Base-by-base conservation (phyloP, 768 basidiomycete species). In the Panus rudis region DNA sequence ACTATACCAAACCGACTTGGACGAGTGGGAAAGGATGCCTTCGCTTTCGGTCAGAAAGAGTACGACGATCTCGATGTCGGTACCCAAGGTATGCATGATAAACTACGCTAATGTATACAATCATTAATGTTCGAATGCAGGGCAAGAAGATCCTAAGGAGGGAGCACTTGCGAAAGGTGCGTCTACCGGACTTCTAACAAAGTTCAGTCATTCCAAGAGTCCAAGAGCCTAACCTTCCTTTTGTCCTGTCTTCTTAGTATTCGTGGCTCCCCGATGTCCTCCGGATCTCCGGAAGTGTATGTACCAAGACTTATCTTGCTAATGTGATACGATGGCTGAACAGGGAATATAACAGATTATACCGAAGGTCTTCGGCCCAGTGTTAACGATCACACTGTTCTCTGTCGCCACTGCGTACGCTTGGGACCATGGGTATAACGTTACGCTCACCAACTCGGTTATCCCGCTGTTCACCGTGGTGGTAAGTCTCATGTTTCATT, bases 221-320 rank as follows among this genome's bases (percentile, higher is more conserved):
- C n/a, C n/a, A n/a, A n/a, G n/a, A n/a, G n/a, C n/a, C n/a, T n/a
- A n/a, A n/a, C n/a, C n/a, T n/a, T n/a, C n/a, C n/a, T n/a, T n/a
- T n/a, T n/a, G n/a, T n/a, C n/a, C n/a, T n/a, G n/a, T n/a, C n/a
- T n/a, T n/a, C n/a, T n/a, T 45, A 88, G 85, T 90, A 88, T 58
- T 87, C 86, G 13, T 93, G 91, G 90, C 67, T 92, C 11, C 87
- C 90, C 2, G 91, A 92, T 62, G 86, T 92, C 16, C 68, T 92
- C 33, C 77, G 90, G 30, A 43, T 92, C 49, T 80, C 90, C 69
- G 85, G 87, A 52, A 89, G 84, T 50, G 86, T 90, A 59, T 52
- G 81, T 68, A 5, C 2, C 24, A 11, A 4, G 20, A 23, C 24
- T 35, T 16, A 39, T 14, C 12, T 52, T 8, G 27, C 32, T 19